Evolutionary conservation across 805 yeast species (phyloP), one percentile per base, ranked within the genome.

Genomic region (Metschnikowia hibisci): DNA sequence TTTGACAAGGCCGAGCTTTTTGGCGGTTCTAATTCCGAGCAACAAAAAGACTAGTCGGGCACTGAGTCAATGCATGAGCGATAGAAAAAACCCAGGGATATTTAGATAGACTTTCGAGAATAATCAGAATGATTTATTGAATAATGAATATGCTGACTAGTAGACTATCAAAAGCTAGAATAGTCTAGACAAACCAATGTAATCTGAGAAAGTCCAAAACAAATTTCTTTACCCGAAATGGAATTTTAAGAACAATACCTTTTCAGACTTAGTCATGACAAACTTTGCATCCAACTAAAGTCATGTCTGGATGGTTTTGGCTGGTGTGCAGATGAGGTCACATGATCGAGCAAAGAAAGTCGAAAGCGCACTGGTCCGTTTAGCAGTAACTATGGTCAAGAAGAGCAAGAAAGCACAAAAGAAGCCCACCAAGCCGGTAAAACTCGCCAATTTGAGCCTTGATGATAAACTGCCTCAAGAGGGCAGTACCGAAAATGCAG

Each of bases 1-100:
- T 69, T 70, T 46, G 72, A 69, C 50, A 64, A 61, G 48, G 66
- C 63, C 16, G 62, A 64, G 38, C 64, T 66, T 16, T 53, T 50
- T 14, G 49, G 47, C 14, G 42, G 36, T 32, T n/a, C 41, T 16
- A 45, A 39, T 31, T 35, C 48, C 32, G 53, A 49, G 22, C 46
- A 33, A 10, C 15, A 38, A 6, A 49, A 49, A 47, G 51, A 49
- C 44, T 49, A 49, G 49, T 41, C 48, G 11, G 45, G 43, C 25
- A 23, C 39, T 18, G 23, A 30, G 39, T 27, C 40, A 37, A 18
- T 37, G 33, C 33, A 37, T 37, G 14, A 26, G n/a, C 20, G 28
- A n/a, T 36, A 35, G 27, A 35, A 9, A 34, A 34, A 13, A 25
- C 11, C 12, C 12, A 4, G 29, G 29, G 13, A 2, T 4, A 4